Conservation (phyloP, 2,329 filamentous ascomycete species). For the Alternaria brassicae region DNA sequence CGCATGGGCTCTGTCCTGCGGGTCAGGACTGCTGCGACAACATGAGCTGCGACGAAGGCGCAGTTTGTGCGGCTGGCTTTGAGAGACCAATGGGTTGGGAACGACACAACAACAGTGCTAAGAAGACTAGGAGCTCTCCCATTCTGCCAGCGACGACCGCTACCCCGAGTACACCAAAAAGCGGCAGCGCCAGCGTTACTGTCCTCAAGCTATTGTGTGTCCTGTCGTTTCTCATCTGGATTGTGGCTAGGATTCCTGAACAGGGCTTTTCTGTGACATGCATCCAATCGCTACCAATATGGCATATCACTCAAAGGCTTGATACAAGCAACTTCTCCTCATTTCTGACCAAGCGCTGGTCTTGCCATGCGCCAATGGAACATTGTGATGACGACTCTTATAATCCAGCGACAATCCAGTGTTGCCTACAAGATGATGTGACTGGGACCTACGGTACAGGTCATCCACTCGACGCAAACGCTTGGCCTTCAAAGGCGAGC, state of each 20-base stretch:
- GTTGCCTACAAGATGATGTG: background rate
- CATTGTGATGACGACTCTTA: background rate
- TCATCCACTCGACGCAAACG: background rate
- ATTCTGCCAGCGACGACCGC: too few relatives aligned
- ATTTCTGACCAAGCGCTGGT: background rate
- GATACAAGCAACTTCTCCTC: background rate
- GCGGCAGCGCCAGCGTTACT: background rate
- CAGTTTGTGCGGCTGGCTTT: background rate
- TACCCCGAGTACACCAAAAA: background rate
- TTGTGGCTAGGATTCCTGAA: background rate
- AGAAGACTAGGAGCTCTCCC: background rate
- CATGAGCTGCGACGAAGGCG: slow-evolving; percentile 10
- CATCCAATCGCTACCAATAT: background rate
- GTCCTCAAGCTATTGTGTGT: background rate
- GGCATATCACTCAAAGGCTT: background rate
- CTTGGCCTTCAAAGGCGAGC: background rate
- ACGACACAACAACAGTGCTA: background rate
- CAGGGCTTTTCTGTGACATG: background rate
- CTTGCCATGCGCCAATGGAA: background rate
- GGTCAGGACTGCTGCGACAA: slow-evolving; percentile 6
- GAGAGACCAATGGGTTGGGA: background rate
- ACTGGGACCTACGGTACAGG: background rate
- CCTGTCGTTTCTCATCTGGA: background rate
- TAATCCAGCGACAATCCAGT: background rate
- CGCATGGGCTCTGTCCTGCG: background rate